Evolutionary conservation across 257 asterid genomes (phyloP), one percentile per base, ranked within the genome.

Genomic region (Anisodus acutangulus): DNA sequence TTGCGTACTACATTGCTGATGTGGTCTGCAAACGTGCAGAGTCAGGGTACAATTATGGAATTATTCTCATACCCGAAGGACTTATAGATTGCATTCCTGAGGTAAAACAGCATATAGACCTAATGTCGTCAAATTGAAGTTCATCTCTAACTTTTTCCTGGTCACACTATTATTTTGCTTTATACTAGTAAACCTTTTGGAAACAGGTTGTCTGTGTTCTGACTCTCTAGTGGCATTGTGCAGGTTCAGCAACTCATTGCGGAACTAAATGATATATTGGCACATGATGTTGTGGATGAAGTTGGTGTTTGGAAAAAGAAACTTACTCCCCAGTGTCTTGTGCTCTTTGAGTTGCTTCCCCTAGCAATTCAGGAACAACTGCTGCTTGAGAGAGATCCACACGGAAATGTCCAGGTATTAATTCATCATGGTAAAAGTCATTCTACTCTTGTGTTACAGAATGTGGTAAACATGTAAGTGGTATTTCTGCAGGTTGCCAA

Each of bases 331-430:
- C 97, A 91, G 81, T 93, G 91, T 82, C 92, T 84, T 69, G 87
- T 91, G 90, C 99, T 97, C 49, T 97, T 97, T 86, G 98, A 97
- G 53, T 26, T 97, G 49, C 90, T 97, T 62, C 99, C 99, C 67
- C 85, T 88, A 31, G 95, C 97, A 79, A 97, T 97, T 86, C 98
- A 97, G 87, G 99, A 95, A 67, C 99, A 97, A 84, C 80, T 97
- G 92, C 85, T 97, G 91, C 99, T 97, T 22, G 98, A 97, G 91
- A 97, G 99, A 89, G 99, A 97, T 88, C 99, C 99, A 76, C 98
- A 97, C 22, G 99, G 99, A 81, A 97, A 97, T 87, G 99, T 97
- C 82, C 99, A 97, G 97, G 98, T 94, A 43, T 17, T 35, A 67
- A 67, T 16, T 79, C 71, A 17, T 54, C 51, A 63, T 47, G 47